Base-by-base conservation (phyloP, 1,139 yeast genomes). In the Kodamaea alishanica region DNA sequence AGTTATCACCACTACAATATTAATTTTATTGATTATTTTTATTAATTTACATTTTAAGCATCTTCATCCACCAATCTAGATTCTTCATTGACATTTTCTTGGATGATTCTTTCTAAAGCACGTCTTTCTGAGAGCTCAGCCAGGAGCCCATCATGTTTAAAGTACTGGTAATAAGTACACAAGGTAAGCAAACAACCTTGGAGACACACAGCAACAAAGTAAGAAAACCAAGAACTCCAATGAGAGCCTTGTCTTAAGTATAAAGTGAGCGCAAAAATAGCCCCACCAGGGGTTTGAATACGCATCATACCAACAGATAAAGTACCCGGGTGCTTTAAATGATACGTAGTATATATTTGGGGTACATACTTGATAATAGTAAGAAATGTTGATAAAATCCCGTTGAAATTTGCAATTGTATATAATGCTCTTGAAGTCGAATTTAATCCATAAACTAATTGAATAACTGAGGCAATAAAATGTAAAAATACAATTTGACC, bases 281-380 rank as follows among this genome's bases (percentile, higher is more conserved):
- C 83, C 23, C 96, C 95, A 9, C 96, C 96, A 0, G 96, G 96
- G 11, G 95, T 86, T 57, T 88, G 96, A 46, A 88, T 75, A 39
- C 81, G 66, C 92, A 88, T 84, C 88, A 85, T 86, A 6, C 83
- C 77, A 20, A 85, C 70, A 0, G 95, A 84, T 28, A 88, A 68
- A 0, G 90, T 81, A 2, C 96, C 96, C 0, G 94, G 83, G 49
- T 82, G 90, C 52, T 83, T 82, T 42, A 86, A 70, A 2, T 51
- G 56, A 53, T 71, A 81, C 0, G 96, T 87, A 26, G 92, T 85
- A 48, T 67, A 61, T 8, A 88, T 73, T 59, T 88, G 96, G 0
- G 96, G 96, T 33, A 87, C 67, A 52, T 86, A 88, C 60, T 88
- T 94, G 33, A 82, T 59, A 24, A 79, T 69, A 0, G 95, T 83